Base-by-base conservation (phyloP, 2,329 filamentous ascomycete species). In the Arthrocladium fulminans region DNA sequence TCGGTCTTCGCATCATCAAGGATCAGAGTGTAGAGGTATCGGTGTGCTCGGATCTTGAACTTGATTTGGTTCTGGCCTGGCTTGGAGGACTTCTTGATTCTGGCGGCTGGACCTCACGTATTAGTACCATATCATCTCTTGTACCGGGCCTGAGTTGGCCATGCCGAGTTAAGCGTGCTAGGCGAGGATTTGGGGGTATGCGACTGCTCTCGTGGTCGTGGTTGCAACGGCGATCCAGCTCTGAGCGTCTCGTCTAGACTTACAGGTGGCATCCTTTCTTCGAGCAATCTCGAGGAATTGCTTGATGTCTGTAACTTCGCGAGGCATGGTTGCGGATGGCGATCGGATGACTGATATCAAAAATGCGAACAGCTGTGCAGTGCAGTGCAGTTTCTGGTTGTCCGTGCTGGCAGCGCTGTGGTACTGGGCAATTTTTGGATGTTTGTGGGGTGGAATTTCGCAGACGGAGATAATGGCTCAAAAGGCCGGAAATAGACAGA, bases 261-360 rank as follows among this genome's bases (percentile, higher is more conserved):
- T 86, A 98, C 92, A 95, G 71, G 86, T 94, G 72, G 92, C 92
- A 83, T 98, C 94, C 81, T 95, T 94, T 73, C 92, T 86, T 76
- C 90, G 86, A 84, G 87, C 95, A 82, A 98, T 95, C 85, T 97
- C 92, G 74, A 98, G 94, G 87, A 98, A 98, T 81, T 95, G 72
- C 71, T 98, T 97, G 82, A 97, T 97, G 73, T 97, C 92, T 71
- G 83, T 86, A 73, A 96, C 85, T 86, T 97, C 88, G 69, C 82
- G 80, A 83, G 92, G 90, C 92, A 98, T 98, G 74, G 76, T 71
- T 60, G 49, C 67, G 57, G 13, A 23, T 3, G 37, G 24, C 3
- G 23, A 13, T 41, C 8, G 3, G 22, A n/a, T n/a, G n/a, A n/a
- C n/a, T n/a, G n/a, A n/a, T n/a, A n/a, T n/a, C n/a, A n/a, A n/a